Evolutionary conservation across 192 early-diverging fungal genomes (phyloP).

Genomic region (Coemansia sp.): DNA sequence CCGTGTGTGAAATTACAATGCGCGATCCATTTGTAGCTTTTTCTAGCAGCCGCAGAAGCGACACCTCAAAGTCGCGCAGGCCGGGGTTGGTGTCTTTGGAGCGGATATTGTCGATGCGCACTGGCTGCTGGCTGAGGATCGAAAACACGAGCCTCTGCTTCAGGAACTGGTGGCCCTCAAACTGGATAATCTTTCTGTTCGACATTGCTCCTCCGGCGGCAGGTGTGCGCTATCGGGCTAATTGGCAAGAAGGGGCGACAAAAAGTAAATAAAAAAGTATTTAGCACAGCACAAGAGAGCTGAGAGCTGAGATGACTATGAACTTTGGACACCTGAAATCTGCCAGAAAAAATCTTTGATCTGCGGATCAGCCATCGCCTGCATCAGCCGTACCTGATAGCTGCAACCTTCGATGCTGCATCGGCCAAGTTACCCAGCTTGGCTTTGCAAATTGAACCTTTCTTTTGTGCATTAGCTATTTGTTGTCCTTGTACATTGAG

Average conservation of each 20-base stretch:
- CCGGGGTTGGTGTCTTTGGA: slow-evolving; percentile 82
- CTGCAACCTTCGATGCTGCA: too few species aligned
- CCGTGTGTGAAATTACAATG: slow-evolving; percentile 90
- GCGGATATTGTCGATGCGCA: slow-evolving; percentile 90
- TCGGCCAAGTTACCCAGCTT: too few species aligned
- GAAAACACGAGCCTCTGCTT: slow-evolving; percentile 87
- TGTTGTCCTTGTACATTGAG: background rate
- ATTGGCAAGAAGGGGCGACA: background rate
- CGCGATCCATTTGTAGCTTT: slow-evolving; percentile 87
- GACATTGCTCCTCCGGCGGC: too few species aligned
- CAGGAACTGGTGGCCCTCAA: slow-evolving; percentile 82
- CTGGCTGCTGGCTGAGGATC: slow-evolving; percentile 70
- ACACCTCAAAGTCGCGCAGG: slow-evolving; percentile 85
- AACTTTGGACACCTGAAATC: too few species aligned
- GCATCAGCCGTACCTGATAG: too few species aligned
- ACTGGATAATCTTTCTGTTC: slow-evolving; percentile 42
- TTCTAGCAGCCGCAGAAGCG: slow-evolving; percentile 86
- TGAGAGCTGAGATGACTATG: too few species aligned
- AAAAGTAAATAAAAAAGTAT: slow-evolving; percentile 5
- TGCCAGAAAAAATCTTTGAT: background rate
- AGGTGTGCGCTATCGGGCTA: too few species aligned
- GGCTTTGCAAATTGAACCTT: too few species aligned
- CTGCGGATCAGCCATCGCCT: background rate
- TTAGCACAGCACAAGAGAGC: too few species aligned
- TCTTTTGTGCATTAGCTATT: background rate